Conservation (phyloP, 2,329 filamentous ascomycete genomes). For the Alternaria incomplexa region DNA sequence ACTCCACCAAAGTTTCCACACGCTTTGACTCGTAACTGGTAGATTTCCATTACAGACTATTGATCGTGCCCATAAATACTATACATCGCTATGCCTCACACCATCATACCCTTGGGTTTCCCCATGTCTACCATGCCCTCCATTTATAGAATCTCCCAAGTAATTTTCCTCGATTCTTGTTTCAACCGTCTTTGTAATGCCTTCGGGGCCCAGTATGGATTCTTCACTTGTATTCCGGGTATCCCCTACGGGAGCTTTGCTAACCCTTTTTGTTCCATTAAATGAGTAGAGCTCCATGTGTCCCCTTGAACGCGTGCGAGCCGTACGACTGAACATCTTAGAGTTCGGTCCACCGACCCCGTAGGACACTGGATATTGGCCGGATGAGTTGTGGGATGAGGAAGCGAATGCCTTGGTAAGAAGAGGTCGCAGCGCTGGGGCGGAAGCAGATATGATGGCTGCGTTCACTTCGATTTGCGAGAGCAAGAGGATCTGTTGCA, state of each 20-base stretch:
- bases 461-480: constrained; percentile 52
- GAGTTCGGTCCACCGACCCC: neutral
- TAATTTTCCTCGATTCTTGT: neutral
- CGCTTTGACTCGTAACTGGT: too few species aligned
- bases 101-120: neutral
- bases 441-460: constrained; percentile 49
- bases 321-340: neutral
- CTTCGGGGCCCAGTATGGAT: constrained; percentile 8
- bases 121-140: neutral
- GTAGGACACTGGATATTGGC: neutral
- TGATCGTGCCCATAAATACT: neutral
- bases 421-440: constrained; percentile 48
- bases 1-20: neutral
- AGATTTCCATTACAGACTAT: too few species aligned
- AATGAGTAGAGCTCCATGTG: constrained; percentile 14
- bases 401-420: constrained; percentile 24
- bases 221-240: constrained; percentile 17
- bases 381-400: constrained; percentile 1
- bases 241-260: neutral
- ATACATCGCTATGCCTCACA: neutral
- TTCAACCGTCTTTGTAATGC: constrained; percentile 19
- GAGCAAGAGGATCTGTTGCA: constrained; percentile 41
- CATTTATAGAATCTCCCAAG: neutral
- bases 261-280: neutral
- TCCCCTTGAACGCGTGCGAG: constrained; percentile 5